Conservation (phyloP, 2,329 filamentous ascomycete species). For the Escovopsis sp. region DNA sequence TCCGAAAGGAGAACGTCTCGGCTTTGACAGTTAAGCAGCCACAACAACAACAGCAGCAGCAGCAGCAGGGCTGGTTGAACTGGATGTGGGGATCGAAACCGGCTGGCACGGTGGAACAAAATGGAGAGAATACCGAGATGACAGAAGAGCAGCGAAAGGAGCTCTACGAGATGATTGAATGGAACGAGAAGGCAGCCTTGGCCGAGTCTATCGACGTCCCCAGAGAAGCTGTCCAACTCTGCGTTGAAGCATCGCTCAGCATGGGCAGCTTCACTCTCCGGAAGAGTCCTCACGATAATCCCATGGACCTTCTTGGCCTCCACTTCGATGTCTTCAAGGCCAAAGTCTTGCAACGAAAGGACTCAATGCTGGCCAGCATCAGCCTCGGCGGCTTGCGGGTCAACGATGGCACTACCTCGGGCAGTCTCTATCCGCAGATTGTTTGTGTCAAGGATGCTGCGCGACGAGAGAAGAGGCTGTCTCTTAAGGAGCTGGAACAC, state of each 20-base stretch:
- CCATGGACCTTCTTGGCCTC: constrained; percentile 70
- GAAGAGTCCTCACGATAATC: constrained; percentile 45
- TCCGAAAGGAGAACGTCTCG: constrained; percentile 87
- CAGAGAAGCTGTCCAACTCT: constrained; percentile 80
- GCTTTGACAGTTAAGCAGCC: constrained; percentile 55
- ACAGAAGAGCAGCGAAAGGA: constrained; percentile 93
- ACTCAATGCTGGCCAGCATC: constrained; percentile 77
- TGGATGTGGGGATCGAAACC: constrained; percentile 85
- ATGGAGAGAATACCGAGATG: constrained; percentile 66
- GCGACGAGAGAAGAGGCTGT: constrained; percentile 31
- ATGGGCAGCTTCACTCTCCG: constrained; percentile 93
- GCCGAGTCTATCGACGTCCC: constrained; percentile 80
- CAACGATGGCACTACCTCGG: constrained; percentile 87
- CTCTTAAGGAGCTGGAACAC: constrained; percentile 38
- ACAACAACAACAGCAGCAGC: constrained; percentile 31
- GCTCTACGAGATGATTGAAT: constrained; percentile 94
- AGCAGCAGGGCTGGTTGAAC: constrained; percentile 74
- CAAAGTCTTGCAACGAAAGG: constrained; percentile 75
- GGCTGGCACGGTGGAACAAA: constrained; percentile 41
- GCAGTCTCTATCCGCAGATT: constrained; percentile 86
- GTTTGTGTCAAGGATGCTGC: constrained; percentile 82
- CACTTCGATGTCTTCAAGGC: constrained; percentile 93
- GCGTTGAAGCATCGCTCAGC: constrained; percentile 82
- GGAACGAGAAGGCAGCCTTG: constrained; percentile 88
- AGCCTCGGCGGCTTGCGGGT: constrained; percentile 86